Percentiles rank a stretch among this genome's conserved stretches.
These are phyloP conservation scores for Arthrobotrys sinensis DNA, from an alignment of 2,329 filamentous ascomycete genomes.

Conservation along the genomic window DNA sequence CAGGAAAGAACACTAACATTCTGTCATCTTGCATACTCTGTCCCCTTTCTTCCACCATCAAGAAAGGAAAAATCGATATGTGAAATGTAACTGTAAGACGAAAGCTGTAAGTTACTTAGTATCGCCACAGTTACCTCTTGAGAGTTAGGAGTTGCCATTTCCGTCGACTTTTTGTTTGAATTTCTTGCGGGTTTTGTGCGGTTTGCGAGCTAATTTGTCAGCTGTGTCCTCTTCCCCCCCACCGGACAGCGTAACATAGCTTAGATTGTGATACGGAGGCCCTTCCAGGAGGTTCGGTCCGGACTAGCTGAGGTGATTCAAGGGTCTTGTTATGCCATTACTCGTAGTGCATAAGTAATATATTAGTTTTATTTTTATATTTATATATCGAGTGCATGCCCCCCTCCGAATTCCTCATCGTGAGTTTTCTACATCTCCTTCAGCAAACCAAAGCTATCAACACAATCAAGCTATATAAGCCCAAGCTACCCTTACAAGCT, in stretches of 20 bases:
- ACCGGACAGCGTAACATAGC: too few species aligned
- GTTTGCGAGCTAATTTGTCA: slow-evolving; percentile 46
- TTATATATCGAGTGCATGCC: too few species aligned
- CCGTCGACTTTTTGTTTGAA: not conserved
- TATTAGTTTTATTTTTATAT: too few species aligned
- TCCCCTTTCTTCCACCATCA: too few species aligned
- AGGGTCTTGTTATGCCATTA: slow-evolving; percentile 32
- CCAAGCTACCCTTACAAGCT: not conserved
- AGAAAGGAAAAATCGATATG: too few species aligned
- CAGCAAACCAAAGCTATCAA: too few species aligned
- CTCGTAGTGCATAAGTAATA: not conserved
- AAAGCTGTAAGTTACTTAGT: not conserved
- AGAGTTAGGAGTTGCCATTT: slow-evolving; percentile 30
- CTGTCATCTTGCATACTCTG: slow-evolving; percentile 15
- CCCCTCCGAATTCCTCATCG: too few species aligned
- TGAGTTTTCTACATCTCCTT: too few species aligned
- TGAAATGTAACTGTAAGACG: not conserved
- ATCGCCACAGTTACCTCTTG: not conserved
- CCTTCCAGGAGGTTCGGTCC: slow-evolving; percentile 48
- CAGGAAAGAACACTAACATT: not conserved
- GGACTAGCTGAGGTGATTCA: slow-evolving; percentile 35
- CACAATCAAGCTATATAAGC: not conserved
- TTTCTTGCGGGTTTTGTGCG: not conserved
- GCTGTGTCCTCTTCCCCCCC: not conserved
- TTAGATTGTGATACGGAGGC: not conserved